Base-by-base conservation (phyloP, 2,329 filamentous ascomycete genomes). In the Fusarium albidum region DNA sequence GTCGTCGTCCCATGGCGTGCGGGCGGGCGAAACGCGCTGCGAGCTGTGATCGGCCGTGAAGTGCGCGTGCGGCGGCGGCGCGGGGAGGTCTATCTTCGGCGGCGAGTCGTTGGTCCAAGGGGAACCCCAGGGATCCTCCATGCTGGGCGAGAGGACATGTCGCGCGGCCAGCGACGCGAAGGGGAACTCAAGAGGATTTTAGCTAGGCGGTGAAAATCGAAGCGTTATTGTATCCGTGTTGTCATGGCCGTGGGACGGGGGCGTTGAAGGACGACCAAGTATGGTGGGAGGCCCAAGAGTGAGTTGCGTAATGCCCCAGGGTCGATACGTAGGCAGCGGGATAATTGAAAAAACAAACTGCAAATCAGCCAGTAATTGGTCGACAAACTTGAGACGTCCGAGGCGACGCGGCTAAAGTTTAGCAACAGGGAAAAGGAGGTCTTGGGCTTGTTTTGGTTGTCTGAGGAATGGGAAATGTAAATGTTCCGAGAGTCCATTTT, bases 101-200 rank as follows among this genome's bases (percentile, higher is more conserved):
- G 69, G 64, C 52, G 65, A 55, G 43, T 71, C 53, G 59, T 60
- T 75, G 54, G 79, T 77, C 83, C 83, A 85, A 72, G 83, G 83
- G 64, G 82, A 84, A 71, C 79, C 80, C 83, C 83, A 86, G 65
- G 83, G 82, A 82, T 86, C 82, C 70, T 86, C 83, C 83, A 86
- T 86, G 59, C 68, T 73, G 69, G 59, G 61, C 68, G 65, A 65
- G 60, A 57, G 61, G 31, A 69, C 71, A 70, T 73, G 65, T 69
- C 71, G 71, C 61, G 67, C 57, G 51, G 56, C 53, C 55, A 34
- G 55, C 55, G 34, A 48, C 27, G 44, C n/a, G 45, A 49, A 48
- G 35, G 21, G 17, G 34, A 34, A 34, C 28, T 32, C 26, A 49
- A 47, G 34, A 38, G 18, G n/a, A 35, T 21, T 21, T 21, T 7